Evolutionary conservation across 192 early-diverging fungal genomes (phyloP).

Genomic region (Coemansia sp.): DNA sequence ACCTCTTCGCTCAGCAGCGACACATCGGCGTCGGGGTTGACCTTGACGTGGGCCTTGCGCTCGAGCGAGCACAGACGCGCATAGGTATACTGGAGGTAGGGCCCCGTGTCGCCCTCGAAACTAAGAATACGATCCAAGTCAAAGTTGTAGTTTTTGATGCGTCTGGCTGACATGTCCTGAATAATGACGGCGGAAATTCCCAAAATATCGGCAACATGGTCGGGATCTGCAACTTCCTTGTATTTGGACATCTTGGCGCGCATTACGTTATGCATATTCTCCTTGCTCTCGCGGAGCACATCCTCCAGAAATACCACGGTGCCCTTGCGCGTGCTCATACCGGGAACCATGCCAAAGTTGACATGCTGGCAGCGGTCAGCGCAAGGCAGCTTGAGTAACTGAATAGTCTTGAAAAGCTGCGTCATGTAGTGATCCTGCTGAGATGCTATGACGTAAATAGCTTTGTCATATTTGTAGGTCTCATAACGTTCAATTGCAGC

Average conservation of each 20-base stretch:
- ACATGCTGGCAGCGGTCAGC: slow-evolving; percentile 82
- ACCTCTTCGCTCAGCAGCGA: slow-evolving; percentile 65
- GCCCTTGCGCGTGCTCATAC: slow-evolving; percentile 96
- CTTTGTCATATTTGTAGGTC: slow-evolving; percentile 84
- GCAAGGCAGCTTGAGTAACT: slow-evolving; percentile 79
- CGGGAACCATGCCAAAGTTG: slow-evolving; percentile 90
- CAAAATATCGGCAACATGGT: slow-evolving; percentile 79
- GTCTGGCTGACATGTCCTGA: slow-evolving; percentile 86
- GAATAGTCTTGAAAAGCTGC: slow-evolving; percentile 91
- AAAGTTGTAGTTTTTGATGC: slow-evolving; percentile 95
- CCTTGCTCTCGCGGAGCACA: slow-evolving; percentile 81
- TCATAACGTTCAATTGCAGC: slow-evolving; percentile 89
- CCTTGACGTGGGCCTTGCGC: slow-evolving; percentile 65
- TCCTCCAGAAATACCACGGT: slow-evolving; percentile 94
- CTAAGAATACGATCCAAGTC: slow-evolving; percentile 88
- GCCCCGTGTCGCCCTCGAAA: slow-evolving; percentile 99
- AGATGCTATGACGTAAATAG: slow-evolving; percentile 90
- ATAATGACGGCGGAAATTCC: slow-evolving; percentile 90
- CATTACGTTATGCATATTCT: slow-evolving; percentile 90
- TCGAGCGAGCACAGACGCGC: slow-evolving; percentile 94
- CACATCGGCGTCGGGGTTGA: slow-evolving; percentile 68
- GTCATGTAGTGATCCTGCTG: slow-evolving; percentile 90
- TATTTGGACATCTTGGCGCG: slow-evolving; percentile 84
- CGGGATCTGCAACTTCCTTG: slow-evolving; percentile 78
- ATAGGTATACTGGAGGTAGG: slow-evolving; percentile 97